Conservation (phyloP, 371 early-diverging fungal genomes). For the Coemansia sp. region DNA sequence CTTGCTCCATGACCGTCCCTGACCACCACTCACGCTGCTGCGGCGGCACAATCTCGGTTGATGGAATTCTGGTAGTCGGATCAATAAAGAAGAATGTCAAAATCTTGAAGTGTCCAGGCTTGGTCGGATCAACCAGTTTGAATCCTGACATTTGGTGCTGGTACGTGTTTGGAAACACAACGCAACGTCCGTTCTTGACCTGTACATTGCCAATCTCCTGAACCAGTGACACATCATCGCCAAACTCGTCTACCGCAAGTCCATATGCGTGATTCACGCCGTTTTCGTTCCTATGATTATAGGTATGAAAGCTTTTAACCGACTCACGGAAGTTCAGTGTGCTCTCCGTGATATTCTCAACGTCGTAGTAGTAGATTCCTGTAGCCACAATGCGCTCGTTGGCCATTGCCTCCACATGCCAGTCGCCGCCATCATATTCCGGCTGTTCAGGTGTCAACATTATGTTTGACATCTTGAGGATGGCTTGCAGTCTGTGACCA, state of each 20-base stretch:
- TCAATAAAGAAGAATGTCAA: slow-evolving; percentile 57
- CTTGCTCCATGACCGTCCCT: not conserved
- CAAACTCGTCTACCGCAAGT: slow-evolving; percentile 5
- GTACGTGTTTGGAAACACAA: slow-evolving; percentile 64
- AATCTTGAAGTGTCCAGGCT: slow-evolving; percentile 58
- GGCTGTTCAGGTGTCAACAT: slow-evolving; percentile 61
- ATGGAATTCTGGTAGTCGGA: slow-evolving; percentile 26
- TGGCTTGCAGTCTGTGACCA: slow-evolving; percentile 59
- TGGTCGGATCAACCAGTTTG: slow-evolving; percentile 51
- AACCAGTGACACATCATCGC: slow-evolving; percentile 13
- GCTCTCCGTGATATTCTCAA: slow-evolving; percentile 60
- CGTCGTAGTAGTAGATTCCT: slow-evolving; percentile 60
- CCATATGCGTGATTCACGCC: slow-evolving; percentile 25
- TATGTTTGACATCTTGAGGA: slow-evolving; percentile 64
- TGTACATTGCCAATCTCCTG: slow-evolving; percentile 50
- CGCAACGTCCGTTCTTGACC: slow-evolving; percentile 52
- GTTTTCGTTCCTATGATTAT: slow-evolving; percentile 11
- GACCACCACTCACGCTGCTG: slow-evolving; percentile 36
- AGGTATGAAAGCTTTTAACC: slow-evolving; percentile 12
- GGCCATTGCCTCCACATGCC: slow-evolving; percentile 68
- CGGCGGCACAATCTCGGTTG: slow-evolving; percentile 29
- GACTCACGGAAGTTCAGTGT: slow-evolving; percentile 26
- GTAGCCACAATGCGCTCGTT: slow-evolving; percentile 64
- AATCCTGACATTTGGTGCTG: slow-evolving; percentile 58
- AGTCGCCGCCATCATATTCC: slow-evolving; percentile 56